These are phyloP conservation scores for Spathaspora sp. DNA, from an alignment of 805 yeast species.

Conservation along the genomic window DNA sequence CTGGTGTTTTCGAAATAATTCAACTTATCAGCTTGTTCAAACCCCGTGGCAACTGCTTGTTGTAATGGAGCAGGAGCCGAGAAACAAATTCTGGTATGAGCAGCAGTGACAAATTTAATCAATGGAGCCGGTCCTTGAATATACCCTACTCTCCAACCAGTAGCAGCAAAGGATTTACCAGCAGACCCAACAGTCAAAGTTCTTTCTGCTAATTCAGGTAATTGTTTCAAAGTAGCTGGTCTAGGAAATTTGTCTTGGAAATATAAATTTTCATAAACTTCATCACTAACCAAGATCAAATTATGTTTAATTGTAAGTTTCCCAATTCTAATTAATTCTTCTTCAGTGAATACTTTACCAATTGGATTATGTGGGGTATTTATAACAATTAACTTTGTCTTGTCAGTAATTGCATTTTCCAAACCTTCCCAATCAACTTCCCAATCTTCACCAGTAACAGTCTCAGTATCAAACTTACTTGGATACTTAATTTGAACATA, in stretches of 20 bases:
- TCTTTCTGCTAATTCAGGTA: constrained; percentile 71
- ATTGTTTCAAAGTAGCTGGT: constrained; percentile 65
- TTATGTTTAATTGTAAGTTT: constrained; percentile 81
- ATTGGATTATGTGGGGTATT: constrained; percentile 97
- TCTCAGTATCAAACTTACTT: constrained; percentile 54
- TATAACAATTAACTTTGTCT: constrained; percentile 81
- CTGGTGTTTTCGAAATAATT: constrained; percentile 72
- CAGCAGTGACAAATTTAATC: constrained; percentile 76
- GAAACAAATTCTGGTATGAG: constrained; percentile 94
- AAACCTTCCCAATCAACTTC: constrained; percentile 74
- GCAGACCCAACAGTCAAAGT: constrained; percentile 95
- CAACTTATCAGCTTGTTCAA: constrained; percentile 55
- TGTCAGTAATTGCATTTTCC: constrained; percentile 63
- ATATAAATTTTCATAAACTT: constrained; percentile 89
- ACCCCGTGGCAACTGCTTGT: constrained; percentile 83
- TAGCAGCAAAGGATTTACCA: constrained; percentile 97
- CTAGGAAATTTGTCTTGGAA: constrained; percentile 70
- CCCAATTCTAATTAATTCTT: constrained; percentile 75
- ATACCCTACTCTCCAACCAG: constrained; percentile 99
- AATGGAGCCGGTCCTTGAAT: constrained; percentile 82
- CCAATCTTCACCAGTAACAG: constrained; percentile 85
- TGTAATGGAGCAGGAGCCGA: constrained; percentile 89
- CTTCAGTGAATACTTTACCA: constrained; percentile 80
- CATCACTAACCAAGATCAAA: constrained; percentile 81
- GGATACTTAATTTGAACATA: constrained; percentile 89